Conservation (phyloP, 192 early-diverging fungal genomes). For the Geranomyces michiganensis region DNA sequence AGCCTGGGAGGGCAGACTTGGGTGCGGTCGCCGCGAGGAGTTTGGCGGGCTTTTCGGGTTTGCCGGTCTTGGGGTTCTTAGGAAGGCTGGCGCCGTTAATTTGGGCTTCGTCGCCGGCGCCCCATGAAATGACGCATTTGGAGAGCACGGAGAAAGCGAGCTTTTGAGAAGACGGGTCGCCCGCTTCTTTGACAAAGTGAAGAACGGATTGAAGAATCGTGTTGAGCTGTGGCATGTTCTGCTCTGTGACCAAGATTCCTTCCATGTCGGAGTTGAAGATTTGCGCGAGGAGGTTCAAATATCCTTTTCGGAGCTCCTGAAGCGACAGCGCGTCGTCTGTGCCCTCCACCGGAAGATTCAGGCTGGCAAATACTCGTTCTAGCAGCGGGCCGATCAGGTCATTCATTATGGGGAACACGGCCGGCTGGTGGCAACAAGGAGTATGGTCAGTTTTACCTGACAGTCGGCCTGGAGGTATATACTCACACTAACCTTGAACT, state of each 20-base stretch:
- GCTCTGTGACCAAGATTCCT: constrained; percentile 71
- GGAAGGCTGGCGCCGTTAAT: constrained; percentile 13
- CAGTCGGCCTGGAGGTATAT: too few species aligned
- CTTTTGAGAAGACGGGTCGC: constrained; percentile 65
- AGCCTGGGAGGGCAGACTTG: constrained; percentile 56
- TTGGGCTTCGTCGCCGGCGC: constrained; percentile 17
- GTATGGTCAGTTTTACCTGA: too few species aligned
- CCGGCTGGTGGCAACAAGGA: constrained; percentile 41
- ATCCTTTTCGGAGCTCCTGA: constrained; percentile 78
- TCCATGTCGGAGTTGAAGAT: constrained; percentile 84
- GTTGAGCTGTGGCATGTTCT: constrained; percentile 63
- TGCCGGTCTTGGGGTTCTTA: constrained; percentile 7
- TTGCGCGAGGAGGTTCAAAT: constrained; percentile 75
- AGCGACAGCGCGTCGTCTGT: constrained; percentile 84
- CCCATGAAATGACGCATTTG: constrained; percentile 71
- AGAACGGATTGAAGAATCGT: constrained; percentile 70
- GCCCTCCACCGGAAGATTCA: constrained; percentile 81
- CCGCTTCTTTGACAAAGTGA: constrained; percentile 63
- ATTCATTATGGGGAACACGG: constrained; percentile 68
- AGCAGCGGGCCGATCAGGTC: constrained; percentile 79
- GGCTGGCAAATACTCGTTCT: constrained; percentile 79
- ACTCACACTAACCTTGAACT: constrained; percentile 76
- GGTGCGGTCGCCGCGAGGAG: constrained; percentile 3
- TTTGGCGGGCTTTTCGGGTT: not conserved
- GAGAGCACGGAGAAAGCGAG: constrained; percentile 70